Conservation (phyloP, 345 rosid species). For the Salix arbutifolia region DNA sequence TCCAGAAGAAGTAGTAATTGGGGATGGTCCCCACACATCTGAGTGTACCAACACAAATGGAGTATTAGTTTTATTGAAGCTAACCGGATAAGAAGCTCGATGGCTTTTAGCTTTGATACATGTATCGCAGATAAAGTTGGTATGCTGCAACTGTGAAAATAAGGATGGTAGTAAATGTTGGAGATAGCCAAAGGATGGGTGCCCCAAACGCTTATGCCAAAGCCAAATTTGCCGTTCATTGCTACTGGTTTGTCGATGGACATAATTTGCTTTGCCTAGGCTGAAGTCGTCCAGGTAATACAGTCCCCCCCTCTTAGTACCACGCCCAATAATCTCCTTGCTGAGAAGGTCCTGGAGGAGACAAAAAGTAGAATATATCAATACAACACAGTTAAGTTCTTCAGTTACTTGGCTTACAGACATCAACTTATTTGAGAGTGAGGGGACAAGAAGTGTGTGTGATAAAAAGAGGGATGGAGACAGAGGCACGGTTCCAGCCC, state of each 20-base stretch:
- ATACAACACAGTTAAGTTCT: not conserved
- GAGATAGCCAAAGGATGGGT: not conserved
- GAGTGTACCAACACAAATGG: not conserved
- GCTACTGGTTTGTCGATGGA: not conserved
- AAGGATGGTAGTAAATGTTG: not conserved
- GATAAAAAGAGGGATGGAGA: not conserved
- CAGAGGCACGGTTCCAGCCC: not conserved
- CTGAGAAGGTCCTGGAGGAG: not conserved
- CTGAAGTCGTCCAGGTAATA: not conserved
- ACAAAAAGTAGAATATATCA: not conserved
- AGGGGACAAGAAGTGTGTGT: not conserved
- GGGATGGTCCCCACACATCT: not conserved
- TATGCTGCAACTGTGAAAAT: not conserved
- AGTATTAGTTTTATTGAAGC: not conserved
- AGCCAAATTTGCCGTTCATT: not conserved
- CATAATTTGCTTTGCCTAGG: not conserved
- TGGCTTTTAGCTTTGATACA: conserved; percentile 4
- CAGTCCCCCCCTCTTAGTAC: not conserved
- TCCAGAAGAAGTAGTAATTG: not conserved
- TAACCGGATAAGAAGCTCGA: not conserved
- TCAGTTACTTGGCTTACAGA: not conserved
- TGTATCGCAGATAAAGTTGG: not conserved
- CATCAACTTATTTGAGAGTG: not conserved
- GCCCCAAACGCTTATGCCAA: not conserved
- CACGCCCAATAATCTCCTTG: not conserved